Base-by-base conservation (phyloP, 2,329 filamentous ascomycete genomes). In the Beauveria brongniartii region DNA sequence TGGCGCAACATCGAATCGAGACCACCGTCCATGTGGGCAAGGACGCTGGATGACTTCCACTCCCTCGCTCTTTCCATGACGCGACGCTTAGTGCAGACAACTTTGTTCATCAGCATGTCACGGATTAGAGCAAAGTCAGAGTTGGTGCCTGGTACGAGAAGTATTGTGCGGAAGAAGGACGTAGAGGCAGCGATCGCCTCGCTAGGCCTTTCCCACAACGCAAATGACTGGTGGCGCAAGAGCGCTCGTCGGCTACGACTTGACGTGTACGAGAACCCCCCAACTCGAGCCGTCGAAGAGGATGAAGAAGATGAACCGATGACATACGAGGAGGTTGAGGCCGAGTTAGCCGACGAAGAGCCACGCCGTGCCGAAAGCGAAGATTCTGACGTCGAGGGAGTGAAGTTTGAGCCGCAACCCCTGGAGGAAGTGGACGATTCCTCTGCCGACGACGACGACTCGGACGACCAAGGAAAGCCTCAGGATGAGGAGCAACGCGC, bases 31-130 rank as follows among this genome's bases (percentile, higher is more conserved):
- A 83, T 96, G 24, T 86, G 88, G 65, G 82, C 86, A 7, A 92
- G 90, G 1, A 86, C 89, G 0, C 80, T 95, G n/a, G 80, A 83
- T 5, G 90, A 94, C 66, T 87, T 96, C 50, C 81, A 92, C 67
- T 82, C 82, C 9, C 72, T 96, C 2, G 78, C 82, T 0, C 71
- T 89, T 1, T 88, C 82, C 58, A 65, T 94, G 16, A 92, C 89
- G 0, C 84, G 83, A 62, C 81, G 89, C 14, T 74, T 96, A 1
- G 77, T 94, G 2, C 83, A 89, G 52, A 83, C 88, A 0, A 78
- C 84, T 0, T 74, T 94, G 0, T 89, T 88, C 67, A 82, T 91
- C 62, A 83, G 87, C n/a, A 81, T 83, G 70, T 88, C 88, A 2
- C 81, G 91, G 47, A 74, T 91, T 26, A 80, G 85, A 57, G 78